Evolutionary conservation across 331 rosid species (phyloP).

Genomic region (Stylosanthes scabra): DNA sequence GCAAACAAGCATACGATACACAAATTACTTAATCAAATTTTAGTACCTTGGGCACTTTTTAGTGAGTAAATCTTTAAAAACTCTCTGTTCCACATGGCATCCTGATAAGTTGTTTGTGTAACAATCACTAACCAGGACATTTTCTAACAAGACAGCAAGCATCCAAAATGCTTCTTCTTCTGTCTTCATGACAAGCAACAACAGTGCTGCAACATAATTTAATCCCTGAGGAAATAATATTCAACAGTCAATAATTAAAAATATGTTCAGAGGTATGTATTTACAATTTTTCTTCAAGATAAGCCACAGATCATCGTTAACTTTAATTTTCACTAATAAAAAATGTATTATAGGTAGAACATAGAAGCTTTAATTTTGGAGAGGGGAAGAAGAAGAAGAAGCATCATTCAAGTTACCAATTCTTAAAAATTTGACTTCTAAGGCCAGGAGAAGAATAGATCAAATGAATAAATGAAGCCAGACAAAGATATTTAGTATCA

Average conservation of each 20-base stretch:
- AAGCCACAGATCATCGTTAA: conserved; percentile 1
- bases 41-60: conserved; percentile 90
- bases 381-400: neutral
- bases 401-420: conserved; percentile 10
- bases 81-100: conserved; percentile 99
- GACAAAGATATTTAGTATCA: conserved; percentile 1
- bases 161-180: conserved; percentile 99
- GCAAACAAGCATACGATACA: conserved; percentile 21
- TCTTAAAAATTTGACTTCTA: conserved; percentile 17
- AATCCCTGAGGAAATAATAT: conserved; percentile 72
- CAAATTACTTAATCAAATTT: conserved; percentile 15
- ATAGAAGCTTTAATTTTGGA: conserved; percentile 9
- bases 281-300: conserved; percentile 3
- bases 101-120: conserved; percentile 95
- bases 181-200: conserved; percentile 97
- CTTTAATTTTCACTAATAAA: conserved; percentile 15
- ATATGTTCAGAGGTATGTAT: conserved; percentile 23
- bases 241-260: conserved; percentile 25
- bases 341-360: neutral
- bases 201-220: conserved; percentile 93
- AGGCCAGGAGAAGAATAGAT: neutral
- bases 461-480: neutral
- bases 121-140: conserved; percentile 92
- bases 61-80: conserved; percentile 82
- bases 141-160: conserved; percentile 95